Evolutionary conservation across 2,329 filamentous ascomycete species (phyloP).

Genomic region (Pseudopyrenochaeta lycopersici): DNA sequence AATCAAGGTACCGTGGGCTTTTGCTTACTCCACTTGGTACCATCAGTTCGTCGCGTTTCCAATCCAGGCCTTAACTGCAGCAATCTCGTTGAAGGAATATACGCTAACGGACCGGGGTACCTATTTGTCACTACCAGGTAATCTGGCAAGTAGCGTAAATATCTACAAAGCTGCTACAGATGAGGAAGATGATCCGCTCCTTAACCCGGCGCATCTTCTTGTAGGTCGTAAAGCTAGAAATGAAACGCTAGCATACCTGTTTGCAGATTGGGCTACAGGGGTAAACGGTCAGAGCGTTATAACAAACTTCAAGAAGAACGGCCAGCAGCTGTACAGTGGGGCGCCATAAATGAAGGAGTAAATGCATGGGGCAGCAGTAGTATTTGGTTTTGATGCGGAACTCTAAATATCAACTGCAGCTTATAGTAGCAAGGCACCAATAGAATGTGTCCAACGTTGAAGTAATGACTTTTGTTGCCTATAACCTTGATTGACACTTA

Average conservation of each 20-base stretch:
- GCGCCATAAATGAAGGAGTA: conserved; percentile 33
- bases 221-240: conserved; percentile 50
- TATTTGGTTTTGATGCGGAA: too few relatives aligned
- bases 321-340: conserved; percentile 49
- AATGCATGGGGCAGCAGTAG: too few relatives aligned
- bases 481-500: too few relatives aligned
- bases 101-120: conserved; percentile 60
- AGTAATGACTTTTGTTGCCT: too few relatives aligned
- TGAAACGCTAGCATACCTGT: conserved; percentile 44
- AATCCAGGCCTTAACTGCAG: conserved; percentile 55
- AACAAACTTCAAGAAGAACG: conserved; percentile 50
- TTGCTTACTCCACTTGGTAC: conserved; percentile 57
- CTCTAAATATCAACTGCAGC: too few relatives aligned
- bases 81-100: conserved; percentile 55
- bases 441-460: too few relatives aligned
- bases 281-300: conserved; percentile 52
- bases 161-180: conserved; percentile 52
- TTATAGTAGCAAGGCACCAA: too few relatives aligned
- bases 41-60: conserved; percentile 59
- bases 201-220: conserved; percentile 57
- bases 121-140: conserved; percentile 50
- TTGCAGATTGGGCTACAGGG: conserved; percentile 52
- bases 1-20: conserved; percentile 55
- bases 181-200: conserved; percentile 48
- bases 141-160: conserved; percentile 44